Percentiles rank a stretch among this genome's conserved stretches.
phyloP scores from a whole-genome alignment of 129 eudicot species.

The Mikania micrantha region DNA sequence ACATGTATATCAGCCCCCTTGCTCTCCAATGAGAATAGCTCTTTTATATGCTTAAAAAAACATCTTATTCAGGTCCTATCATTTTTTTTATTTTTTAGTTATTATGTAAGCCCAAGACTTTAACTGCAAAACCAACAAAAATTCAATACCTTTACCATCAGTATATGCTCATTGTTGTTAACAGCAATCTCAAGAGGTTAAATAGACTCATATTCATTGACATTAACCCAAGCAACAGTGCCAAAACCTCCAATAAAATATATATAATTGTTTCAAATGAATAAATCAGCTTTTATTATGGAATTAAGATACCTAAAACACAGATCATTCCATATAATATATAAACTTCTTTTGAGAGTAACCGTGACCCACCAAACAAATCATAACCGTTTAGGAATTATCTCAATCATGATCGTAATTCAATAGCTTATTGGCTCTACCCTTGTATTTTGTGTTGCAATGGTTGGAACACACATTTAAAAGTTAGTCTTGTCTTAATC shows the following conservation, averaged over 20 bases:
- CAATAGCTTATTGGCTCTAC: no score
- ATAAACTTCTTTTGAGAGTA: no score
- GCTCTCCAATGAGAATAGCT: slow-evolving; percentile 61
- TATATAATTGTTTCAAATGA: slow-evolving; percentile 55
- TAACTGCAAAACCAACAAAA: not conserved
- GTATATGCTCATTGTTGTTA: slow-evolving; percentile 84
- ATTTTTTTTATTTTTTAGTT: not conserved
- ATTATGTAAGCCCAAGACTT: not conserved
- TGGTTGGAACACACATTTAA: no score
- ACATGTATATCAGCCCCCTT: slow-evolving; percentile 92
- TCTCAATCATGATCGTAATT: no score
- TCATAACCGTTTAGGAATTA: no score
- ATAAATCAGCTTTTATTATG: not conserved
- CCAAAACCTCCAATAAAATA: slow-evolving; percentile 98
- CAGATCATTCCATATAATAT: not conserved
- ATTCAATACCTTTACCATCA: slow-evolving; percentile 42
- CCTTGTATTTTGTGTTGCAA: no score
- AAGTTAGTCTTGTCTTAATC: no score
- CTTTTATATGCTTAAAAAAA: slow-evolving; percentile 87
- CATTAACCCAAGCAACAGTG: slow-evolving; percentile 97
- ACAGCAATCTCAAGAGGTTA: slow-evolving; percentile 83
- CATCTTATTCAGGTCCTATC: slow-evolving; percentile 73
- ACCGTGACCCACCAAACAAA: no score
- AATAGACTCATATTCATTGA: slow-evolving; percentile 73
- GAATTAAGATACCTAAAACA: not conserved